These are phyloP conservation scores for Fraxinus cuspidata DNA, from an alignment of 257 asterid species.

Conservation along the genomic window DNA sequence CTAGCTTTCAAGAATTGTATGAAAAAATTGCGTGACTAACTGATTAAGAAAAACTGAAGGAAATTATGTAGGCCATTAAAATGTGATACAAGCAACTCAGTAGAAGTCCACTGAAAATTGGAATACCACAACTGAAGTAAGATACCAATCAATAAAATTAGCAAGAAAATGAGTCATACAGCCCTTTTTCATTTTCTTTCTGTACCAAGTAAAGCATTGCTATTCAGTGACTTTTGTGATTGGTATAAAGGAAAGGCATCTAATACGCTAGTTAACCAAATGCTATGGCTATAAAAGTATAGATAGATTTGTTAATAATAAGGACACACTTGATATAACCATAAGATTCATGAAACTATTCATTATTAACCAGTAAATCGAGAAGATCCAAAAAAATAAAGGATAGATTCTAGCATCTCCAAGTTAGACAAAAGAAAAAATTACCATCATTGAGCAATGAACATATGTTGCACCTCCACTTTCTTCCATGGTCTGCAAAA, in stretches of 20 bases:
- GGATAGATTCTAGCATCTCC: slow-evolving; percentile 9
- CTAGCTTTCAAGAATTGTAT: slow-evolving; percentile 5
- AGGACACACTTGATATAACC: not conserved
- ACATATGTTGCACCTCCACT: slow-evolving; percentile 90
- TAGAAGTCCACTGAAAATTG: not conserved
- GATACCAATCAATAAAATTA: slow-evolving; percentile 6
- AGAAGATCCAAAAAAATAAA: not conserved
- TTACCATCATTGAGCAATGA: slow-evolving; percentile 75
- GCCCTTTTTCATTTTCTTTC: not conserved
- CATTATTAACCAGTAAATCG: not conserved
- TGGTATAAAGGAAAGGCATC: not conserved
- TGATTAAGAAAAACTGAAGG: slow-evolving; percentile 1
- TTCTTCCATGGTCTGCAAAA: slow-evolving; percentile 76
- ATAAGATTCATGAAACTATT: slow-evolving; percentile 2
- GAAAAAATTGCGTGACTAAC: not conserved
- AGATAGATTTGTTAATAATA: not conserved
- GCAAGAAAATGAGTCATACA: not conserved
- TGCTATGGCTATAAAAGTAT: not conserved
- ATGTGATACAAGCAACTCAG: not conserved
- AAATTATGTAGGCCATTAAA: not conserved
- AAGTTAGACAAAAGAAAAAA: slow-evolving; percentile 18
- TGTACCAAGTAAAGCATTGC: not conserved
- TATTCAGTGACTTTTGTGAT: not conserved
- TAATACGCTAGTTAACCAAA: slow-evolving; percentile 12
- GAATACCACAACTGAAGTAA: not conserved